Conservation (phyloP, 768 basidiomycete genomes). For the Auricularia auricula-judae region DNA sequence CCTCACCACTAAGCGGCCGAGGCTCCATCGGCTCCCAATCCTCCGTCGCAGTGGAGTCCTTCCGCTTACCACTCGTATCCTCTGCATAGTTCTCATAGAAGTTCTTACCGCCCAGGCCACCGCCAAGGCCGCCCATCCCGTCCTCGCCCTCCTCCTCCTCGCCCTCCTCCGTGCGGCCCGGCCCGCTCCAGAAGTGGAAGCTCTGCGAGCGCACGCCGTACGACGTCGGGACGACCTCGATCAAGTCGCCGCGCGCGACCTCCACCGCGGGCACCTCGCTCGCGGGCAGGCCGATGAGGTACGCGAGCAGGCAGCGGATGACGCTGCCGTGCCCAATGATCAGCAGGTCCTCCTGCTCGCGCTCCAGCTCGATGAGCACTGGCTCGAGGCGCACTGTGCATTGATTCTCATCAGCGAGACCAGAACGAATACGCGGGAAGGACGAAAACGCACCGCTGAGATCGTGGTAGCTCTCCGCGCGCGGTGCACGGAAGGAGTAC, state of each 20-base stretch:
- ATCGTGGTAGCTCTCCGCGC: constrained; percentile 97
- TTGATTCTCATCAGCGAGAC: background rate
- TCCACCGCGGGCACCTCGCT: constrained; percentile 97
- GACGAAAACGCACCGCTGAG: constrained; percentile 47
- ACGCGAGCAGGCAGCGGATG: constrained; percentile 89
- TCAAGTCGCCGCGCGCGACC: constrained; percentile 90
- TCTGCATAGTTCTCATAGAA: constrained; percentile 88
- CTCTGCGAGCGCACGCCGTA: constrained; percentile 82
- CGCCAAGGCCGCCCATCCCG: constrained; percentile 22
- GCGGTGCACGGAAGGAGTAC: constrained; percentile 81
- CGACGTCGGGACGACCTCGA: constrained; percentile 82
- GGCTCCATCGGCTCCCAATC: background rate
- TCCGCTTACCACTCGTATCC: constrained; percentile 19
- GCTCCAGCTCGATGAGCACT: constrained; percentile 84
- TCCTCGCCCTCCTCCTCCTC: constrained; percentile 13
- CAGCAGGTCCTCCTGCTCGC: constrained; percentile 86
- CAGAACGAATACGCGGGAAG: background rate
- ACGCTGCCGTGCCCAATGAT: constrained; percentile 97
- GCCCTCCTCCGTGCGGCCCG: constrained; percentile 43
- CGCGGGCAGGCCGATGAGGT: constrained; percentile 87
- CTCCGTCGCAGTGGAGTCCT: background rate
- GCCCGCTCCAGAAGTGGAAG: constrained; percentile 83
- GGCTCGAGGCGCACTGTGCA: constrained; percentile 85
- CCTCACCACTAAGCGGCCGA: no score
- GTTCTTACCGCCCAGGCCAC: constrained; percentile 43